Conservation (phyloP, 495 filamentous ascomycete genomes). For the Neurospora africana region DNA sequence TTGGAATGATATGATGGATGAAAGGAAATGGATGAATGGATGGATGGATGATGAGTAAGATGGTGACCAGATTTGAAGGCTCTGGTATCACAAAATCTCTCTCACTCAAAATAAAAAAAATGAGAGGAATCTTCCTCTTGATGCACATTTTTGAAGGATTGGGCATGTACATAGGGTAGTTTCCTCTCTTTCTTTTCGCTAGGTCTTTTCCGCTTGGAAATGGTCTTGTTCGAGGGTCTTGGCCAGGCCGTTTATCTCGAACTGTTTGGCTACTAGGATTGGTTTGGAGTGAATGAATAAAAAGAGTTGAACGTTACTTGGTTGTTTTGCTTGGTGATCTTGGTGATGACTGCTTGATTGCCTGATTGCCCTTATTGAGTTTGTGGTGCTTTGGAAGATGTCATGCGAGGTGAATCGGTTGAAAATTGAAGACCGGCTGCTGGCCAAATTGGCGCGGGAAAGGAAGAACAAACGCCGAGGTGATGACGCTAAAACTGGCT, state of each 20-base stretch:
- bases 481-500: neutral
- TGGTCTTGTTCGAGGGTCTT: neutral
- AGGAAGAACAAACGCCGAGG: neutral
- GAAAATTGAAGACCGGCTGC: neutral
- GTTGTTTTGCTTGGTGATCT: neutral
- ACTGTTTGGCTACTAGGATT: neutral
- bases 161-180: neutral
- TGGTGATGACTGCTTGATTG: neutral
- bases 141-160: neutral
- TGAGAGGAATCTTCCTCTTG: neutral
- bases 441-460: neutral
- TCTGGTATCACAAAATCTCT: neutral
- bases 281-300: neutral
- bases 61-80: neutral
- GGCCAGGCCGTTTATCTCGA: neutral
- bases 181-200: neutral
- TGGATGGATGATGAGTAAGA: neutral
- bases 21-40: neutral
- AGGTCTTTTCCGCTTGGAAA: neutral
- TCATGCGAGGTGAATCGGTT: too few relatives aligned
- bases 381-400: too few relatives aligned
- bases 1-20: neutral
- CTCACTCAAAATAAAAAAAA: neutral
- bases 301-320: neutral
- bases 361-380: neutral